A percentile compares a stretch with the other conserved stretches of the same genome.
Conservation (phyloP, 345 rosid species). For the Passiflora organensis region DNA sequence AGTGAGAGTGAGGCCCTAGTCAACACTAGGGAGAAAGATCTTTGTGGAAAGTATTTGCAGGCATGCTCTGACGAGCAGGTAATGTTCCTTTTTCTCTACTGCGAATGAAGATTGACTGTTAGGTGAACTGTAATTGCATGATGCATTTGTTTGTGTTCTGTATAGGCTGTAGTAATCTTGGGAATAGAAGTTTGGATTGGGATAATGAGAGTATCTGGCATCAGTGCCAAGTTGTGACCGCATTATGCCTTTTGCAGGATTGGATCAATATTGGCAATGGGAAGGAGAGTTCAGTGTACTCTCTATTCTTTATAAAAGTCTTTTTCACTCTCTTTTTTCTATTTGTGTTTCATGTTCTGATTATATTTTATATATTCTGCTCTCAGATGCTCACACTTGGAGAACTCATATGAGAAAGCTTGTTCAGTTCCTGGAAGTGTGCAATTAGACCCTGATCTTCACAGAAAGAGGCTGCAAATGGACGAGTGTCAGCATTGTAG, state of each 20-base stretch:
- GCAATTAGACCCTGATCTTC: constrained; percentile 21
- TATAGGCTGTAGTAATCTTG: no score
- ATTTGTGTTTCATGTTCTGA: constrained; percentile 7
- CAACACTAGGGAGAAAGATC: constrained; percentile 34
- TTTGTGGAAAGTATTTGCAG: constrained; percentile 31
- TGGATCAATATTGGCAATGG: constrained; percentile 47
- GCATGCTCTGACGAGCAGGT: constrained; percentile 56
- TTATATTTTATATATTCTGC: constrained; percentile 1
- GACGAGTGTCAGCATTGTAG: constrained; percentile 19
- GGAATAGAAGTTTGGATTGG: no score
- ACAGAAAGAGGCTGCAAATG: constrained; percentile 27
- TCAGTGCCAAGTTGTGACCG: constrained; percentile 9
- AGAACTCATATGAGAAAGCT: constrained; percentile 24
- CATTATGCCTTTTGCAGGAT: constrained; percentile 45
- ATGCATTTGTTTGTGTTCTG: no score
- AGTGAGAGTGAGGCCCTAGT: constrained; percentile 29
- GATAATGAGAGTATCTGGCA: neutral
- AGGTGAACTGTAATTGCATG: neutral
- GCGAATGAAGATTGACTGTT: neutral
- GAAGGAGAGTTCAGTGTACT: constrained; percentile 51
- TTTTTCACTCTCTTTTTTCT: neutral
- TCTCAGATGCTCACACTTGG: constrained; percentile 40
- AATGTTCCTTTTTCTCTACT: constrained; percentile 8
- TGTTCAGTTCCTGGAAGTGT: constrained; percentile 20
- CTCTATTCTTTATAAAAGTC: constrained; percentile 16